Evolutionary conservation across 2,329 filamentous ascomycete genomes (phyloP).

Genomic region (Ascochyta clinopodiicola): DNA sequence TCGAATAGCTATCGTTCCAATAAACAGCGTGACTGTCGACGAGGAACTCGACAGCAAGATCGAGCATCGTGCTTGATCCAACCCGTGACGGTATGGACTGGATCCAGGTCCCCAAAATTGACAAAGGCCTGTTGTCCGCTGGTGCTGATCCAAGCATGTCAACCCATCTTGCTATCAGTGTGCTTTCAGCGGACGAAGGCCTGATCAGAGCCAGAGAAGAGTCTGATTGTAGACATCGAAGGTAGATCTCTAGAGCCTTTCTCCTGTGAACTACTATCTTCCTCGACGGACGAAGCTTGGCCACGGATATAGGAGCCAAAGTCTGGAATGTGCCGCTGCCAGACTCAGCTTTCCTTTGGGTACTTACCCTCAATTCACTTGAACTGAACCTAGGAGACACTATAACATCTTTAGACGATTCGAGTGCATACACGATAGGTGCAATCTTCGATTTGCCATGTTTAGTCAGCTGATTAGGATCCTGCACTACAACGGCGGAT

Average conservation of each 20-base stretch:
- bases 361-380: slow-evolving; percentile 25
- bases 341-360: slow-evolving; percentile 25
- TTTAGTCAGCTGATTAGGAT: slow-evolving; percentile 39
- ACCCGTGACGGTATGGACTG: slow-evolving; percentile 38
- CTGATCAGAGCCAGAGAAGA: slow-evolving; percentile 8
- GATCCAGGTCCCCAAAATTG: slow-evolving; percentile 38
- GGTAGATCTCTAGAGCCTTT: slow-evolving; percentile 24
- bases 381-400: slow-evolving; percentile 10
- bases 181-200: slow-evolving; percentile 26
- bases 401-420: background rate
- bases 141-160: slow-evolving; percentile 29
- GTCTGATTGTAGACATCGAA: slow-evolving; percentile 21
- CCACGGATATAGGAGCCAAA: slow-evolving; percentile 22
- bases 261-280: slow-evolving; percentile 22
- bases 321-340: slow-evolving; percentile 40
- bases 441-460: slow-evolving; percentile 32
- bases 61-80: slow-evolving; percentile 32
- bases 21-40: slow-evolving; percentile 32
- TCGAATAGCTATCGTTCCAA: slow-evolving; percentile 29
- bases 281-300: slow-evolving; percentile 17
- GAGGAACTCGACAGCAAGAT: slow-evolving; percentile 38
- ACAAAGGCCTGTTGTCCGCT: slow-evolving; percentile 25
- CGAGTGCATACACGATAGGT: slow-evolving; percentile 22
- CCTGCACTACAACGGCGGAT: slow-evolving; percentile 36
- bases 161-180: slow-evolving; percentile 31